Evolutionary conservation across 2,329 filamentous ascomycete species (phyloP).

Genomic region (Teratosphaeria viscida): DNA sequence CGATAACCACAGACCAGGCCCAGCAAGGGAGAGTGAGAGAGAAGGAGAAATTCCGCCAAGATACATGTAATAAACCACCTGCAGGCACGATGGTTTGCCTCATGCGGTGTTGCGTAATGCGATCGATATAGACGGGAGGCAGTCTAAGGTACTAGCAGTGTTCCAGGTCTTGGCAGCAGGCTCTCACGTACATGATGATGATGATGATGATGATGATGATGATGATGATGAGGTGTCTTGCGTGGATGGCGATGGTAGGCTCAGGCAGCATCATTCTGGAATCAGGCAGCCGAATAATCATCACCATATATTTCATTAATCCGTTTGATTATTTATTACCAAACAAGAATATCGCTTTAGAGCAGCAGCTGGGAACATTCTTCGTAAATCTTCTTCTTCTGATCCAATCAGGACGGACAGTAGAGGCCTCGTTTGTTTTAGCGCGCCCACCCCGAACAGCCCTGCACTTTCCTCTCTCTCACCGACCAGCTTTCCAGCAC

Average conservation of each 20-base stretch:
- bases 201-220: too few species aligned
- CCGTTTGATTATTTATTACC: not conserved
- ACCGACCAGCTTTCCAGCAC: conserved; percentile 4
- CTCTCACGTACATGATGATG: too few species aligned
- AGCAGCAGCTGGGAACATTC: not conserved
- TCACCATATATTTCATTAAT: not conserved
- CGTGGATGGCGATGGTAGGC: not conserved
- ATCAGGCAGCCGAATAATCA: not conserved
- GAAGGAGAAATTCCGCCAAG: not conserved
- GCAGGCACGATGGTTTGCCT: not conserved
- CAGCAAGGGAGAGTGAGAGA: not conserved
- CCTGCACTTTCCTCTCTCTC: conserved; percentile 7
- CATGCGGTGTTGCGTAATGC: not conserved
- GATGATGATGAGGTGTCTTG: not conserved
- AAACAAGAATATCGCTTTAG: not conserved
- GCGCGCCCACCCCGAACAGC: not conserved
- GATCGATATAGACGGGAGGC: not conserved
- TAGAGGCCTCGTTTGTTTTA: not conserved
- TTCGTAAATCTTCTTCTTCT: too few species aligned
- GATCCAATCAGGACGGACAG: not conserved
- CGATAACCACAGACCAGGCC: not conserved
- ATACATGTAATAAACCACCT: too few species aligned
- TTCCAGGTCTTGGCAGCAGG: not conserved
- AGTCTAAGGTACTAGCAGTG: not conserved
- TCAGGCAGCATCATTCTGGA: not conserved